These are phyloP conservation scores for Pythium aristosporum DNA, from an alignment of 352 stramenopile genomes.

Conservation along the genomic window DNA sequence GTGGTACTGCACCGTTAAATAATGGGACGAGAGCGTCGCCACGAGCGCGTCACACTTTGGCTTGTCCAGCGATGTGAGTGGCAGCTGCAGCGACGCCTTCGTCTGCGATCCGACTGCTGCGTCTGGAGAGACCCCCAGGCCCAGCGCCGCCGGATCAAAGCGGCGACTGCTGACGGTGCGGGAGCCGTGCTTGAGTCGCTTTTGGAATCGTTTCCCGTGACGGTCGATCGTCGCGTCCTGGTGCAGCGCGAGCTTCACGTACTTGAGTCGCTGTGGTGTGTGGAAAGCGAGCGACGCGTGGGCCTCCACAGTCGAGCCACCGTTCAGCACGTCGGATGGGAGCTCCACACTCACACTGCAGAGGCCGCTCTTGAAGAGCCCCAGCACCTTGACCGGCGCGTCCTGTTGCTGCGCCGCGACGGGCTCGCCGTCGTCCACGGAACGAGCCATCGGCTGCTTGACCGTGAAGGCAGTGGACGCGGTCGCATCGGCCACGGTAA, in stretches of 20 bases:
- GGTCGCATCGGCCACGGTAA: not conserved
- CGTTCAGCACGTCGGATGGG: not conserved
- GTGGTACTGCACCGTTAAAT: slow-evolving; percentile 4
- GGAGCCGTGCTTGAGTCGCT: not conserved
- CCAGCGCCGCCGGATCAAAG: not conserved
- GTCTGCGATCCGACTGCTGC: not conserved
- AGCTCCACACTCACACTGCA: slow-evolving; percentile 5
- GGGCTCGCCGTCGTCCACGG: not conserved
- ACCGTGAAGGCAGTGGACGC: not conserved
- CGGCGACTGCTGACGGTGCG: not conserved
- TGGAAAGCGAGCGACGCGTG: not conserved
- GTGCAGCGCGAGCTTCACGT: slow-evolving; percentile 10
- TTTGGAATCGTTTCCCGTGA: not conserved
- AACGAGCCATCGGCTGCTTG: not conserved
- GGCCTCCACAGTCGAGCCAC: not conserved
- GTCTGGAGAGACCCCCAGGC: not conserved
- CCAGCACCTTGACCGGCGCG: not conserved
- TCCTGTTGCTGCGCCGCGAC: not conserved
- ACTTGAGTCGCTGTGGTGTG: slow-evolving; percentile 1
- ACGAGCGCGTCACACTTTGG: not conserved
- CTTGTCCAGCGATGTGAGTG: not conserved
- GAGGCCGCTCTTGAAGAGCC: not conserved
- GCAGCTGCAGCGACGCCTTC: not conserved
- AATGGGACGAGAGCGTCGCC: not conserved
- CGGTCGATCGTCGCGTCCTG: slow-evolving; percentile 11